phyloP scores from a whole-genome alignment of 768 basidiomycete species.

The Tephrocybe sp. region DNA sequence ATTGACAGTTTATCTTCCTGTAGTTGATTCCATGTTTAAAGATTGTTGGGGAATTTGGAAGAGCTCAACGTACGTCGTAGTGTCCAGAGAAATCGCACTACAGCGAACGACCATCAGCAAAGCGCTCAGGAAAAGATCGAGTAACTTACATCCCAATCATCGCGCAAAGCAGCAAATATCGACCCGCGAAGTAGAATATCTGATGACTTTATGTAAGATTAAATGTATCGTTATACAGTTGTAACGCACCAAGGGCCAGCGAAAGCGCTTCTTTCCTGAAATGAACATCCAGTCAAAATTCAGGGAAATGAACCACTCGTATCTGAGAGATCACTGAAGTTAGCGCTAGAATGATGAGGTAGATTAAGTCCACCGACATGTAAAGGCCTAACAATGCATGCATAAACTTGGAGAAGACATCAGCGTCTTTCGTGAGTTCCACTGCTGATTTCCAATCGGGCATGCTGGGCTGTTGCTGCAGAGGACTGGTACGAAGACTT shows the following conservation, averaged over 20 bases:
- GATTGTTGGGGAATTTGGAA: background rate
- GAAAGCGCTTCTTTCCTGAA: constrained; percentile 55
- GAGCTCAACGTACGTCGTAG: constrained; percentile 30
- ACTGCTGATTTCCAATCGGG: constrained; percentile 53
- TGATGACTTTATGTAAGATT: constrained; percentile 25
- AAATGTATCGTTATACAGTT: background rate
- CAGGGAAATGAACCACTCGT: constrained; percentile 63
- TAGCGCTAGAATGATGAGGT: background rate
- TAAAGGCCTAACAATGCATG: constrained; percentile 61
- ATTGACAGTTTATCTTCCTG: constrained; percentile 59
- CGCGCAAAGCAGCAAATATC: constrained; percentile 65
- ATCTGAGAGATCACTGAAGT: constrained; percentile 36
- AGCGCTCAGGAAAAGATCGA: background rate
- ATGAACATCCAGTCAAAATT: constrained; percentile 65
- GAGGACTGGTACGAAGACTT: too few species aligned
- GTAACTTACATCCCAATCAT: constrained; percentile 64
- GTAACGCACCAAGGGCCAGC: constrained; percentile 62
- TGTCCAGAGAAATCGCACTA: constrained; percentile 55
- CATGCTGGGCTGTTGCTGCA: constrained; percentile 28
- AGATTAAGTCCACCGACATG: constrained; percentile 32
- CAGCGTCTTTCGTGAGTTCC: constrained; percentile 47
- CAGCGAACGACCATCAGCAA: background rate
- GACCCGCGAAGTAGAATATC: constrained; percentile 68
- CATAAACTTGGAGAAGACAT: constrained; percentile 50
- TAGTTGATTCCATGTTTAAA: background rate